Conservation (phyloP, 495 filamentous ascomycete genomes). For the Penicillium soppii region DNA sequence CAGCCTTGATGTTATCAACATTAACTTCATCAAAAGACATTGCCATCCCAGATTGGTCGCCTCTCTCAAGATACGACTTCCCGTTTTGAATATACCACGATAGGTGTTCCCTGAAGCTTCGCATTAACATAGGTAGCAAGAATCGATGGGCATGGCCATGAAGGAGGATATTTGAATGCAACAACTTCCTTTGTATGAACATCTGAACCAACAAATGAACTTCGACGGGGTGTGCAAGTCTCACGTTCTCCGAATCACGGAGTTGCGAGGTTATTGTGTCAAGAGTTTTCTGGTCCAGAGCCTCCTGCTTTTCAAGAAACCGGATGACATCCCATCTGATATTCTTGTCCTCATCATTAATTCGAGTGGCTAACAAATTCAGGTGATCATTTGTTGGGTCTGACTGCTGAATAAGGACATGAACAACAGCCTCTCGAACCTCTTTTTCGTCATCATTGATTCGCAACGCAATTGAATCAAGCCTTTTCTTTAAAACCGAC, state of each 20-base stretch:
- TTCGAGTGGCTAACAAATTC: background rate
- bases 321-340: background rate
- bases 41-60: too few relatives aligned
- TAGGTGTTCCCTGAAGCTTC: too few relatives aligned
- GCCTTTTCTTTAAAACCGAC: background rate
- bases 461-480: background rate
- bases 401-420: background rate
- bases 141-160: too few relatives aligned
- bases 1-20: too few relatives aligned
- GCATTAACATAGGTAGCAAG: too few relatives aligned
- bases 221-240: background rate
- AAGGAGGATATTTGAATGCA: too few relatives aligned
- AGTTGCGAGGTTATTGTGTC: background rate
- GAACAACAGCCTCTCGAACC: background rate
- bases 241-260: background rate
- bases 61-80: too few relatives aligned
- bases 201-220: too few relatives aligned
- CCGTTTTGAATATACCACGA: too few relatives aligned
- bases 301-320: background rate
- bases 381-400: background rate
- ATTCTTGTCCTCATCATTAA: background rate
- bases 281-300: background rate
- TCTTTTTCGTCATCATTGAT: background rate
- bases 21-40: too few relatives aligned
- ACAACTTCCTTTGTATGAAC: too few relatives aligned